Percentiles rank a stretch among this genome's conserved stretches.
These are phyloP conservation scores for Pulveroboletus ravenelii DNA, from an alignment of 768 basidiomycete genomes.

Conservation along the genomic window DNA sequence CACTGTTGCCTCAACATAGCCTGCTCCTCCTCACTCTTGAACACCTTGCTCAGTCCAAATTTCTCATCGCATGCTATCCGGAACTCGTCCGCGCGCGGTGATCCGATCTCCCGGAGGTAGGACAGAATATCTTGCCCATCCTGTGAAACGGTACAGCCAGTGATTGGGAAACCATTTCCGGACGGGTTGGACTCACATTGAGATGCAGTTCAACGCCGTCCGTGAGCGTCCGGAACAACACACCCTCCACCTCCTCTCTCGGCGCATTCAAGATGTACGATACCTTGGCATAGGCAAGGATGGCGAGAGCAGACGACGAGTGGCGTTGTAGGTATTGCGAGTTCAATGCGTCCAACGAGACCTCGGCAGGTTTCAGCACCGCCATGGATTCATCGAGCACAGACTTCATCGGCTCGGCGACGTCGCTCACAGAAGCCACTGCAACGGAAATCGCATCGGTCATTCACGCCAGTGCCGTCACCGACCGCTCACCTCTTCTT, in stretches of 20 bases:
- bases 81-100: conserved; percentile 59
- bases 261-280: conserved; percentile 43
- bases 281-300: conserved; percentile 64
- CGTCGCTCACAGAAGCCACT: conserved; percentile 46
- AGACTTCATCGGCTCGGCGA: conserved; percentile 44
- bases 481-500: conserved; percentile 39
- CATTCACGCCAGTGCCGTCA: background rate
- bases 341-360: conserved; percentile 65
- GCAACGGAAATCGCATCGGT: background rate
- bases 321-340: conserved; percentile 70
- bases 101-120: conserved; percentile 48
- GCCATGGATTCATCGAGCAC: conserved; percentile 46
- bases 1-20: conserved; percentile 32
- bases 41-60: conserved; percentile 63
- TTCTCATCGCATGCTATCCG: conserved; percentile 44
- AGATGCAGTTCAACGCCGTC: conserved; percentile 42
- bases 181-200: background rate
- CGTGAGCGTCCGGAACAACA: conserved; percentile 46
- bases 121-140: conserved; percentile 44
- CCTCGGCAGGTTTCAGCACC: conserved; percentile 50
- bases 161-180: too few species aligned
- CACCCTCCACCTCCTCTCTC: conserved; percentile 55
- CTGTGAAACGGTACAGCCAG: conserved; percentile 30
- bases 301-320: conserved; percentile 43
- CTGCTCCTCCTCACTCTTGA: conserved; percentile 55